Percentiles rank a stretch among this genome's conserved stretches.
phyloP scores from a whole-genome alignment of 2,329 filamentous ascomycete genomes.

The Neocatenulostroma microsporum region DNA sequence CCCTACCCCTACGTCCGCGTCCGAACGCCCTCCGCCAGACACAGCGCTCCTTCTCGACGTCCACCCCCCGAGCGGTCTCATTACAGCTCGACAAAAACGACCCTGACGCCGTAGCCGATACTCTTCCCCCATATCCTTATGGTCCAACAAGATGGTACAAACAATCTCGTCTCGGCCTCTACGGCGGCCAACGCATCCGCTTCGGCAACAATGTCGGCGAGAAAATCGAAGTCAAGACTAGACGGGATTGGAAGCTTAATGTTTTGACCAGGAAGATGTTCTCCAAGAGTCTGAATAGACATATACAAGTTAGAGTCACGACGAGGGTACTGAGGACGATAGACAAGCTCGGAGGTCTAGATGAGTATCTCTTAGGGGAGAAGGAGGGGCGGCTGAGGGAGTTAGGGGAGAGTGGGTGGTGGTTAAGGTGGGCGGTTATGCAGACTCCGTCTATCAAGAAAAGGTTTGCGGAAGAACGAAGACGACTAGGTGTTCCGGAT shows the following conservation, averaged over 20 bases:
- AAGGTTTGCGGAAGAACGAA: constrained; percentile 58
- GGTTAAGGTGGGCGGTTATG: constrained; percentile 81
- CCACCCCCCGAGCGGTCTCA: constrained; percentile 16
- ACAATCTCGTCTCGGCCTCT: constrained; percentile 58
- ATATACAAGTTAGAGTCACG: constrained; percentile 61
- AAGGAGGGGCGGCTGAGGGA: constrained; percentile 73
- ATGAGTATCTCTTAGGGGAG: constrained; percentile 80
- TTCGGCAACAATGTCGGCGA: constrained; percentile 71
- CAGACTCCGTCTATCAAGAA: constrained; percentile 62
- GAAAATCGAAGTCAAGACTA: constrained; percentile 61
- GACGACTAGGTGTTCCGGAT: constrained; percentile 54
- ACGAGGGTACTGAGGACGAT: constrained; percentile 59
- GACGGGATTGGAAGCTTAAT: constrained; percentile 69
- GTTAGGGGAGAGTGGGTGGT: constrained; percentile 84
- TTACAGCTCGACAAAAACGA: constrained; percentile 28
- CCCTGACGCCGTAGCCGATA: constrained; percentile 23
- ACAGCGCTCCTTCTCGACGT: constrained; percentile 26
- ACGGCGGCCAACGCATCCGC: constrained; percentile 58
- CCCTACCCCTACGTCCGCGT: no score
- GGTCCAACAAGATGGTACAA: constrained; percentile 65
- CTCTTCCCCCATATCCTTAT: constrained; percentile 57
- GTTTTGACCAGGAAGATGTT: constrained; percentile 60
- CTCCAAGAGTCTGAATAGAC: constrained; percentile 53
- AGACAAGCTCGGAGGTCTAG: constrained; percentile 78
- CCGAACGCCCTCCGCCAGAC: constrained; percentile 10